Evolutionary conservation across 2,329 filamentous ascomycete species (phyloP).

Genomic region (Fusarium duplospermum): DNA sequence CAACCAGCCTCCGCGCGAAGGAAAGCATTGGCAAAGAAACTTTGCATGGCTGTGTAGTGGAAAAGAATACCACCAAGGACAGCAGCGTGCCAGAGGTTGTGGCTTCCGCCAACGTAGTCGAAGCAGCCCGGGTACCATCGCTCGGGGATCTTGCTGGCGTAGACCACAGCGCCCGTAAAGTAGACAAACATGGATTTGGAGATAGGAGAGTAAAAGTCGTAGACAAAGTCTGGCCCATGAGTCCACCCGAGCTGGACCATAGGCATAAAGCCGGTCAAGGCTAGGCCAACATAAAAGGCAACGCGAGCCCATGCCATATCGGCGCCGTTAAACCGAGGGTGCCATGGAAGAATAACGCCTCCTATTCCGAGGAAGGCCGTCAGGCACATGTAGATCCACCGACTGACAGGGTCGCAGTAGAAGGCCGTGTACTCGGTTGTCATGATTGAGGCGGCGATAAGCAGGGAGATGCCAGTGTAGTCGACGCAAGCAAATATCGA

Average conservation of each 20-base stretch:
- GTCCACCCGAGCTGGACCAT: constrained; percentile 84
- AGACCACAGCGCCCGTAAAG: constrained; percentile 83
- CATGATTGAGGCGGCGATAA: constrained; percentile 96
- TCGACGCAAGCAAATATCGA: constrained; percentile 98
- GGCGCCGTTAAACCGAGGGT: constrained; percentile 90
- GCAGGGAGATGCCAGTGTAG: constrained; percentile 95
- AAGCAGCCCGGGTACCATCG: constrained; percentile 93
- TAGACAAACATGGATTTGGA: constrained; percentile 89
- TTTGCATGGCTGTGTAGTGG: constrained; percentile 95
- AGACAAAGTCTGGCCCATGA: constrained; percentile 82
- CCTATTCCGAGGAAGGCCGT: constrained; percentile 85
- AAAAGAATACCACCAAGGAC: constrained; percentile 97
- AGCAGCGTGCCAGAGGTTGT: constrained; percentile 97
- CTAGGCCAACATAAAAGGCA: constrained; percentile 89
- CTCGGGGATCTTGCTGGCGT: constrained; percentile 93
- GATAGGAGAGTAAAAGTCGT: constrained; percentile 89
- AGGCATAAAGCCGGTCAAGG: constrained; percentile 88
- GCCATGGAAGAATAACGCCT: constrained; percentile 94
- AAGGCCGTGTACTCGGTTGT: constrained; percentile 99
- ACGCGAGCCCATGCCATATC: constrained; percentile 96
- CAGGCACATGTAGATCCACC: constrained; percentile 85
- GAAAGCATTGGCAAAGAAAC: constrained; percentile 88
- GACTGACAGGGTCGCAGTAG: constrained; percentile 92
- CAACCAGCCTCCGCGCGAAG: constrained; percentile 72
- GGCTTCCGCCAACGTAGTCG: constrained; percentile 93